Conservation (phyloP, 768 basidiomycete species). For the Pilatotrama ljubarskyi region DNA sequence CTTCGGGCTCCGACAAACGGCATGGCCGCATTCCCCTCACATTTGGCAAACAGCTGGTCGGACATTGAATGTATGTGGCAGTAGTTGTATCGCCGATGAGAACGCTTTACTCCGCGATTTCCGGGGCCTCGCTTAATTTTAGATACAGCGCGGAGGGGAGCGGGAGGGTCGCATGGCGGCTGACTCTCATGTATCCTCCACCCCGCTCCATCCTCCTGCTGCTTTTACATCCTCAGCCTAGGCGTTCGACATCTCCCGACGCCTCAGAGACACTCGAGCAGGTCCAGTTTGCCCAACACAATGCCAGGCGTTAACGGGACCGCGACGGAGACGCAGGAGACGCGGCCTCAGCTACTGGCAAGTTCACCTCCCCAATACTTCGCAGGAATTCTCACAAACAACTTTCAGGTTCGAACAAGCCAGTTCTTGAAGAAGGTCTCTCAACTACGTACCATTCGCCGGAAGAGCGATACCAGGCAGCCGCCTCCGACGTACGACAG, state of each 20-base stretch:
- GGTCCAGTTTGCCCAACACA: neutral
- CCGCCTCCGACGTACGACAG: conserved; percentile 12
- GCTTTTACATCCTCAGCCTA: neutral
- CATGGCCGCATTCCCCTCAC: too few species aligned
- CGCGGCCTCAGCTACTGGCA: conserved; percentile 21
- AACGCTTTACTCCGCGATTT: too few species aligned
- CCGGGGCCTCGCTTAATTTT: neutral
- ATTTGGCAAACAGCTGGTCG: too few species aligned
- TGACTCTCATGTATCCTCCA: conserved; percentile 3
- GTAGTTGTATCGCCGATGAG: too few species aligned
- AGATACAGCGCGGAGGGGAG: too few species aligned
- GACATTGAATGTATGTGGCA: too few species aligned
- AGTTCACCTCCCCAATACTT: neutral
- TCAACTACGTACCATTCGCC: conserved; percentile 13
- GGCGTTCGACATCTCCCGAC: too few species aligned
- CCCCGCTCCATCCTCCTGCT: neutral
- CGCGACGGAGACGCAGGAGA: conserved; percentile 14
- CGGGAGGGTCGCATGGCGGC: neutral
- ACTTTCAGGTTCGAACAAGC: conserved; percentile 26
- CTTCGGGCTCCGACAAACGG: too few species aligned
- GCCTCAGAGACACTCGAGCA: neutral
- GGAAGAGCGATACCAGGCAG: conserved; percentile 21
- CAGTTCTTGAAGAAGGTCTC: conserved; percentile 31
- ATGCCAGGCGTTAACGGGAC: conserved; percentile 7
- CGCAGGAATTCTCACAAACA: conserved; percentile 8